A percentile compares a stretch with the other conserved stretches of the same genome.
phyloP scores from a whole-genome alignment of 768 basidiomycete species.

The Goffeauzyma gilvescens region DNA sequence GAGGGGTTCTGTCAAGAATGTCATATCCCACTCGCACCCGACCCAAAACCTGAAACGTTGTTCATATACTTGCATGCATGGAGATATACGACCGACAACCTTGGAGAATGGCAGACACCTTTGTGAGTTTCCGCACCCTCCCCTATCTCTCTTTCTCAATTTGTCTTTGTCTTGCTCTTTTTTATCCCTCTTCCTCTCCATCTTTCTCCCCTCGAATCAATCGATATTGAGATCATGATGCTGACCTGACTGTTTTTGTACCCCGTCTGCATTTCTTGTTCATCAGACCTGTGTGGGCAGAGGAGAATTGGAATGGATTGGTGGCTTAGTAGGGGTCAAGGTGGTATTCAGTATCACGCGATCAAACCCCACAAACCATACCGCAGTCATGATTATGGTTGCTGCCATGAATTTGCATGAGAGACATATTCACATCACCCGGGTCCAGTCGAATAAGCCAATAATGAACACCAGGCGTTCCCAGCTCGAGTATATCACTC shows the following conservation, averaged over 20 bases:
- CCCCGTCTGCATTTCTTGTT: slow-evolving; percentile 15
- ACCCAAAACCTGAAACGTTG: slow-evolving; percentile 74
- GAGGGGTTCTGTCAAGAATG: slow-evolving; percentile 64
- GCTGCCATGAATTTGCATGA: too few species aligned
- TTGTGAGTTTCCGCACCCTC: slow-evolving; percentile 10
- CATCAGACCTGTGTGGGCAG: slow-evolving; percentile 64
- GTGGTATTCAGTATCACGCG: too few species aligned
- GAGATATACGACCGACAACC: slow-evolving; percentile 36
- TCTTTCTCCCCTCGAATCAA: neutral
- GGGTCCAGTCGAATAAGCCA: too few species aligned
- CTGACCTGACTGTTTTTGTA: too few species aligned
- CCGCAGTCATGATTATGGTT: too few species aligned
- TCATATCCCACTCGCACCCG: slow-evolving; percentile 77
- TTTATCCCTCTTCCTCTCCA: too few species aligned
- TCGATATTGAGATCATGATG: slow-evolving; percentile 57
- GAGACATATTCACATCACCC: too few species aligned
- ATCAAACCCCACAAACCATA: too few species aligned
- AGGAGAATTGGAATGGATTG: slow-evolving; percentile 31
- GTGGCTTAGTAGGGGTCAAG: slow-evolving; percentile 2
- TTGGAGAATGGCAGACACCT: slow-evolving; percentile 22
- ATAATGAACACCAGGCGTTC: too few species aligned
- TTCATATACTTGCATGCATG: slow-evolving; percentile 92
- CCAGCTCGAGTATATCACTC: too few species aligned
- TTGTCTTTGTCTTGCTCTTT: neutral
- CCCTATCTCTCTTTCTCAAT: neutral